Conservation (phyloP, 495 filamentous ascomycete genomes). For the Astrothelium subdiscretum region DNA sequence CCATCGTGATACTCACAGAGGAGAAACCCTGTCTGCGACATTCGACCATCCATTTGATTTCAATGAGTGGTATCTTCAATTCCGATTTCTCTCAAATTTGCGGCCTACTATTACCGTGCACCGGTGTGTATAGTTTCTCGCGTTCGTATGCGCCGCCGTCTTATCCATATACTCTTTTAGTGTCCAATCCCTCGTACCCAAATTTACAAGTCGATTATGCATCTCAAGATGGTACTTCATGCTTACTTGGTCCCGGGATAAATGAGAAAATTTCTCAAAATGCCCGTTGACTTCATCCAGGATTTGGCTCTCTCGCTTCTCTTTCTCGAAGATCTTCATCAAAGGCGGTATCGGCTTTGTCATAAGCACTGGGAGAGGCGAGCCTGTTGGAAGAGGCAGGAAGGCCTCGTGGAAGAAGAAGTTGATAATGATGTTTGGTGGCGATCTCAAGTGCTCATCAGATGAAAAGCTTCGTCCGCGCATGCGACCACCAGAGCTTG, state of each 20-base stretch:
- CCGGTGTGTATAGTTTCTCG: background rate
- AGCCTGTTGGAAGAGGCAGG: background rate
- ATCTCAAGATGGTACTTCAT: background rate
- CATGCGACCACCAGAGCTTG: too few species aligned
- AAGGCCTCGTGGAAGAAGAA: background rate
- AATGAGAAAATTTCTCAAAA: background rate
- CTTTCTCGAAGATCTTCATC: background rate
- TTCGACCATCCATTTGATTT: background rate
- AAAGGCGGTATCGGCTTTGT: background rate
- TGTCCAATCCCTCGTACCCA: background rate
- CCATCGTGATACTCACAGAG: too few species aligned
- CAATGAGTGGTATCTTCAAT: too few species aligned
- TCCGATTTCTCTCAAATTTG: too few species aligned
- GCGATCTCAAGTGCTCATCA: background rate
- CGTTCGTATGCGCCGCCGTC: background rate
- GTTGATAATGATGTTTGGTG: background rate
- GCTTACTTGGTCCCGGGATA: background rate
- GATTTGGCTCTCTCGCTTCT: background rate
- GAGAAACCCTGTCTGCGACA: too few species aligned
- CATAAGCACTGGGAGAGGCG: background rate
- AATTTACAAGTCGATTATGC: background rate
- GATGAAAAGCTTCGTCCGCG: too few species aligned
- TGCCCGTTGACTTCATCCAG: background rate
- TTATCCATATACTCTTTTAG: background rate
- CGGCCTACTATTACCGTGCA: background rate